Conservation (phyloP, 371 early-diverging fungal genomes). For the Rhizopus delemar region DNA sequence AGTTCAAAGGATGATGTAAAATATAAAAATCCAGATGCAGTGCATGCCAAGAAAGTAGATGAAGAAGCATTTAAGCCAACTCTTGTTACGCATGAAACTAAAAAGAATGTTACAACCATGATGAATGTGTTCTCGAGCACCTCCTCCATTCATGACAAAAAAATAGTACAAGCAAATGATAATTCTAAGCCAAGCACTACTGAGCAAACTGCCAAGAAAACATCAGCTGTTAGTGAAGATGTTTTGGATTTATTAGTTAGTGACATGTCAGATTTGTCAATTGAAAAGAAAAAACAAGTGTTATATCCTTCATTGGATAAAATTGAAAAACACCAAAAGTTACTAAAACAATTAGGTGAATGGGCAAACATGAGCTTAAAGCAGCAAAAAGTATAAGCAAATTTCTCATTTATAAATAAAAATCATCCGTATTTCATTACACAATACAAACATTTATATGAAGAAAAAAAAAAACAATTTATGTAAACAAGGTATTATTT, state of each 20-base stretch:
- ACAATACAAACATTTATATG: not conserved
- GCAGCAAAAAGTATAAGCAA: not conserved
- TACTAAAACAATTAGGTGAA: slow-evolving; percentile 20
- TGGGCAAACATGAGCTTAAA: slow-evolving; percentile 15
- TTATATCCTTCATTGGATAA: not conserved
- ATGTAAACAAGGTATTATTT: slow-evolving; percentile 1
- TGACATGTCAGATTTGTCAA: slow-evolving; percentile 19
- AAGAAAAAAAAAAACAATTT: slow-evolving; percentile 2
- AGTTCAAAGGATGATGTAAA: slow-evolving; percentile 22
- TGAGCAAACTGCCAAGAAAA: slow-evolving; percentile 16
- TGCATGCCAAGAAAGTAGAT: slow-evolving; percentile 5
- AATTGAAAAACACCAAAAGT: slow-evolving; percentile 15
- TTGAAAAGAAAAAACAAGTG: slow-evolving; percentile 10
- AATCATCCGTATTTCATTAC: not conserved
- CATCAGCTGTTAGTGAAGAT: slow-evolving; percentile 22
- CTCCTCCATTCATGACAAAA: slow-evolving; percentile 2
- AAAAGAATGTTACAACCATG: slow-evolving; percentile 26
- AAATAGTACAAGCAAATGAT: slow-evolving; percentile 6
- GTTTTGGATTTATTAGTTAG: slow-evolving; percentile 25
- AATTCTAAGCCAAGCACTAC: not conserved
- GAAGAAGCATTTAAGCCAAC: slow-evolving; percentile 11
- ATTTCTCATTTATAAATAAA: slow-evolving; percentile 1
- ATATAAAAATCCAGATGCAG: slow-evolving; percentile 12
- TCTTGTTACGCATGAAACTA: slow-evolving; percentile 5
- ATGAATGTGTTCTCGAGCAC: slow-evolving; percentile 15